These are phyloP conservation scores for Telfairia occidentalis DNA, from an alignment of 331 rosid species.

Conservation along the genomic window DNA sequence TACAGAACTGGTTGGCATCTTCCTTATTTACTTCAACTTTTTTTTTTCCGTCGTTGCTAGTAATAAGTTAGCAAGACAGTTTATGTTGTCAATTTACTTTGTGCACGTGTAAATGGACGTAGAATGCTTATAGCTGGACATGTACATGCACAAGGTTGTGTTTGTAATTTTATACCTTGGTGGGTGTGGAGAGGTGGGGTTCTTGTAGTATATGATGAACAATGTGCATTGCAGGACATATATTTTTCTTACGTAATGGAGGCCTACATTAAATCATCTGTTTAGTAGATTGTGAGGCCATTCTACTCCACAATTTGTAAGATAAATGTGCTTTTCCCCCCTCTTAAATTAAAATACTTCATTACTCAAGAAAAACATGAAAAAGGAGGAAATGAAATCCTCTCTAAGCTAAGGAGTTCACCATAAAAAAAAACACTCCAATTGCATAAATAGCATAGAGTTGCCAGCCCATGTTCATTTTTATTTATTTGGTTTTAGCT, in stretches of 20 bases:
- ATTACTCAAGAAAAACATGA: background rate
- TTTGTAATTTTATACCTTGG: background rate
- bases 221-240: background rate
- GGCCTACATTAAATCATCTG: background rate
- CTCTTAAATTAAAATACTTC: background rate
- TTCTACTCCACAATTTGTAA: background rate
- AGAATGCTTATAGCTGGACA: background rate
- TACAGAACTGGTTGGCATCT: conserved; percentile 37
- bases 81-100: background rate
- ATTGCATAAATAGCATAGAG: background rate
- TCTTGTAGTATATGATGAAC: background rate
- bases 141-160: background rate
- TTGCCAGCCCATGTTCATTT: no score
- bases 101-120: background rate
- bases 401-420: background rate
- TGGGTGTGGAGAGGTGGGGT: background rate
- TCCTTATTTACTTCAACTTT: background rate
- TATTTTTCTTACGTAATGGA: background rate
- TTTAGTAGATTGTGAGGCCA: background rate
- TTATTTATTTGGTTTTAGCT: no score
- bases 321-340: background rate
- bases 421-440: background rate
- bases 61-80: background rate
- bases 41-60: background rate
- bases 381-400: background rate